Percentiles rank a stretch among this genome's conserved stretches.
These are phyloP conservation scores for Ogataea dorogensis DNA, from an alignment of 805 yeast genomes.

Conservation along the genomic window DNA sequence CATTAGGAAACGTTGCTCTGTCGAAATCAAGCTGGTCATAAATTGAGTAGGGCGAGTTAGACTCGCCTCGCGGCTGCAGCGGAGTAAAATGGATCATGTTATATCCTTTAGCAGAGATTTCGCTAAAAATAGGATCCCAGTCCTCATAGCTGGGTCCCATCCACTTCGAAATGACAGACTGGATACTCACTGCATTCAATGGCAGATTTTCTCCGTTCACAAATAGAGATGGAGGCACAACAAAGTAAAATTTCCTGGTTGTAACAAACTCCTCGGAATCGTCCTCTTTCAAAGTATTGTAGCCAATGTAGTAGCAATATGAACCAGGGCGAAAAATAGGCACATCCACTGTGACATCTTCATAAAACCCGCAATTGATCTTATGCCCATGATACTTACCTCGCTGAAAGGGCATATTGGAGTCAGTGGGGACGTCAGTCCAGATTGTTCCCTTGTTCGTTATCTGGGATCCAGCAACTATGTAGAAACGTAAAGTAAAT, in stretches of 20 bases:
- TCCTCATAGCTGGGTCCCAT: conserved; percentile 55
- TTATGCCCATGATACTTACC: conserved; percentile 49
- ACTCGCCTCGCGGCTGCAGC: conserved; percentile 81
- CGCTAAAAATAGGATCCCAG: conserved; percentile 68
- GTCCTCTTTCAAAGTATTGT: conserved; percentile 36
- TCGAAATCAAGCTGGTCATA: conserved; percentile 83
- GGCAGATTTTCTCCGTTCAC: conserved; percentile 58
- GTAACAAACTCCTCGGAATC: conserved; percentile 35
- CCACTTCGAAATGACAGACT: conserved; percentile 89
- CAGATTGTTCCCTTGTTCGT: conserved; percentile 68
- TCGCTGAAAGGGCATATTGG: conserved; percentile 50
- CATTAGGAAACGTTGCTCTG: conserved; percentile 53
- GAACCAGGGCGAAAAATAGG: conserved; percentile 74
- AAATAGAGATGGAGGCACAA: conserved; percentile 73
- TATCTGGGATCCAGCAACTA: conserved; percentile 75
- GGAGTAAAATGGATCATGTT: conserved; percentile 98
- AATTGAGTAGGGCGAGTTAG: conserved; percentile 91
- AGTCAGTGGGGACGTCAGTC: conserved; percentile 65
- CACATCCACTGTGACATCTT: conserved; percentile 60
- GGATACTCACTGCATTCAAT: conserved; percentile 75
- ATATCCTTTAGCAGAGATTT: conserved; percentile 73
- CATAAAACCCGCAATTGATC: conserved; percentile 57
- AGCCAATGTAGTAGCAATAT: conserved; percentile 69
- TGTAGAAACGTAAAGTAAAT: conserved; percentile 53
- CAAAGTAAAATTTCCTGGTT: conserved; percentile 67